phyloP scores from a whole-genome alignment of 108 stramenopile genomes.

The Mediolabrus comicus region DNA sequence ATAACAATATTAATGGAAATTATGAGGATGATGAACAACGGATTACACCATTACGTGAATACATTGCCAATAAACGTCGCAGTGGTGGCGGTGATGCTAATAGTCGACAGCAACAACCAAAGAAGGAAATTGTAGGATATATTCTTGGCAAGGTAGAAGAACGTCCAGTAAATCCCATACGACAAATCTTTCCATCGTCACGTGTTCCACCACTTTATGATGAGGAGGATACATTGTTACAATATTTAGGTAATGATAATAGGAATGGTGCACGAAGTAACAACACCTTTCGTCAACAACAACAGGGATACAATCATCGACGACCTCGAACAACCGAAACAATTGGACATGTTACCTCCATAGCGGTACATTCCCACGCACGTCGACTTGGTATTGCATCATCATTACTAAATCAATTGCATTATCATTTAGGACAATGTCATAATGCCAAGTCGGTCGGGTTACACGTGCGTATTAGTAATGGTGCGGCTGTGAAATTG shows the following conservation, averaged over 20 bases:
- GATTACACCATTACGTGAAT: conserved; percentile 14
- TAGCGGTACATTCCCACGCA: conserved; percentile 74
- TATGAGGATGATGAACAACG: not conserved
- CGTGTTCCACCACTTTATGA: conserved; percentile 3
- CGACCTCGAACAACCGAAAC: conserved; percentile 24
- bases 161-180: conserved; percentile 21
- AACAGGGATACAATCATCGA: conserved; percentile 4
- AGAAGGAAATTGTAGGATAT: conserved; percentile 80
- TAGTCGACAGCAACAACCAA: not conserved
- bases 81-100: not conserved
- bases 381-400: conserved; percentile 79
- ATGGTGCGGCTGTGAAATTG: conserved; percentile 67
- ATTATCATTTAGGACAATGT: conserved; percentile 62
- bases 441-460: conserved; percentile 61
- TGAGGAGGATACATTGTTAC: conserved; percentile 10
- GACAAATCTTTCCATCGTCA: conserved; percentile 28
- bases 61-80: not conserved
- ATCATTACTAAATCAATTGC: conserved; percentile 74
- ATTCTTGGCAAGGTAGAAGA: conserved; percentile 87
- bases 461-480: conserved; percentile 78
- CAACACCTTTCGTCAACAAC: not conserved
- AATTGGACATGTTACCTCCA: conserved; percentile 80
- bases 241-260: not conserved
- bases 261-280: conserved; percentile 3
- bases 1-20: not conserved